A percentile compares a stretch with the other conserved stretches of the same genome.
Conservation (phyloP, 345 rosid genomes). For the Carallia pectinifolia region DNA sequence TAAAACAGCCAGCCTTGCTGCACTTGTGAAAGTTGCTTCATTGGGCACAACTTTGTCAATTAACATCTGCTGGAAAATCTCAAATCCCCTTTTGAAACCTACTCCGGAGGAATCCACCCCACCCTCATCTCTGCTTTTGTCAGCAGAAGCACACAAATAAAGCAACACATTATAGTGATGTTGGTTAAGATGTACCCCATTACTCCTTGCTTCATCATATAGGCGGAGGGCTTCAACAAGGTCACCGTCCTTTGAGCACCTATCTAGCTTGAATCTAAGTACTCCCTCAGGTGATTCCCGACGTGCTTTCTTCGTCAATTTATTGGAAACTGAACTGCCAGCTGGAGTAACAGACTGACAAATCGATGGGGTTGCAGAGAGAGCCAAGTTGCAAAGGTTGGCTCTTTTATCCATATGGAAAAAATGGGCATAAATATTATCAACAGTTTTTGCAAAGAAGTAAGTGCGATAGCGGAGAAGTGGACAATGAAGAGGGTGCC, state of each 20-base stretch:
- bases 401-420: conserved; percentile 28
- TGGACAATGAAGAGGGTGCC: conserved; percentile 2
- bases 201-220: conserved; percentile 68
- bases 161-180: conserved; percentile 73
- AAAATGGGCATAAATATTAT: conserved; percentile 16
- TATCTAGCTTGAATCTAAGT: conserved; percentile 54
- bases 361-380: conserved; percentile 26
- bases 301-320: conserved; percentile 46
- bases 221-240: conserved; percentile 71
- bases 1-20: conserved; percentile 74
- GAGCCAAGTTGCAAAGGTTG: conserved; percentile 37
- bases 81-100: conserved; percentile 64
- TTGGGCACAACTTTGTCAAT: conserved; percentile 62
- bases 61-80: conserved; percentile 75
- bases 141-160: conserved; percentile 65
- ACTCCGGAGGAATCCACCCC: conserved; percentile 26
- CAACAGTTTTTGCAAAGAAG: conserved; percentile 17
- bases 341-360: conserved; percentile 29
- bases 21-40: conserved; percentile 86
- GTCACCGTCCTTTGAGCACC: conserved; percentile 63
- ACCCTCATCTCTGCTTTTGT: conserved; percentile 28
- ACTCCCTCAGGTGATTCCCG: conserved; percentile 59
- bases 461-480: conserved; percentile 23
- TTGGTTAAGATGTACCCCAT: conserved; percentile 44
- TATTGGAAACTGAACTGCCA: conserved; percentile 34